A percentile compares a stretch with the other conserved stretches of the same genome.
phyloP scores from a whole-genome alignment of 306 rosid species.

The Senna siamea region DNA sequence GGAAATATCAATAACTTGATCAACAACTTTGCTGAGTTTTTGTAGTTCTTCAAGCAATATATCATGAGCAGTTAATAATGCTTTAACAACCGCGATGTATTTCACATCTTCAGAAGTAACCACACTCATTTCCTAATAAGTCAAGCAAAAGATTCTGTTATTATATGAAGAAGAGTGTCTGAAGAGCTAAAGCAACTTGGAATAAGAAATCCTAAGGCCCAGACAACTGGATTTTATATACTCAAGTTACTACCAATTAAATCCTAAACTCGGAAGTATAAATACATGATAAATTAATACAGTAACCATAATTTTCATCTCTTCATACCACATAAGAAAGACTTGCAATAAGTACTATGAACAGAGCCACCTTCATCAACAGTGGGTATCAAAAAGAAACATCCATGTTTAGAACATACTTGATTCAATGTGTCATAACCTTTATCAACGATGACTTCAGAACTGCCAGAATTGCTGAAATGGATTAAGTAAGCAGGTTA shows the following conservation, averaged over 20 bases:
- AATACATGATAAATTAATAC: background rate
- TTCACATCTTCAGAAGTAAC: slow-evolving; percentile 52
- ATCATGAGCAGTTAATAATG: slow-evolving; percentile 73
- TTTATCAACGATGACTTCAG: slow-evolving; percentile 46
- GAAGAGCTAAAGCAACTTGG: too few species aligned
- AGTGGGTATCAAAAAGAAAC: slow-evolving; percentile 16
- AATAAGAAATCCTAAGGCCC: background rate
- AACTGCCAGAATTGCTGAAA: slow-evolving; percentile 56
- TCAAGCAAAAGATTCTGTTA: slow-evolving; percentile 46
- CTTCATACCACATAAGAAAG: background rate
- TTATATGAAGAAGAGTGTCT: slow-evolving; percentile 37
- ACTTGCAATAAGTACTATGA: background rate
- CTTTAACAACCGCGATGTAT: slow-evolving; percentile 59
- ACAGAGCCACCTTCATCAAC: slow-evolving; percentile 24
- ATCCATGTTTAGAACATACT: slow-evolving; percentile 53
- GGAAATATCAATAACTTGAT: slow-evolving; percentile 63
- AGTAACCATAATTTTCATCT: background rate
- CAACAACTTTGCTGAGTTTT: slow-evolving; percentile 65
- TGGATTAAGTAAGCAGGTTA: slow-evolving; percentile 40
- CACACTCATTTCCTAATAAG: slow-evolving; percentile 50
- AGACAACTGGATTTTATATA: background rate
- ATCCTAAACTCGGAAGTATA: background rate
- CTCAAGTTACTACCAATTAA: background rate
- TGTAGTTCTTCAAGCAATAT: slow-evolving; percentile 77
- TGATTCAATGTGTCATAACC: slow-evolving; percentile 45